Conservation (phyloP, 2,329 filamentous ascomycete species). For the Aureobasidium sp. region DNA sequence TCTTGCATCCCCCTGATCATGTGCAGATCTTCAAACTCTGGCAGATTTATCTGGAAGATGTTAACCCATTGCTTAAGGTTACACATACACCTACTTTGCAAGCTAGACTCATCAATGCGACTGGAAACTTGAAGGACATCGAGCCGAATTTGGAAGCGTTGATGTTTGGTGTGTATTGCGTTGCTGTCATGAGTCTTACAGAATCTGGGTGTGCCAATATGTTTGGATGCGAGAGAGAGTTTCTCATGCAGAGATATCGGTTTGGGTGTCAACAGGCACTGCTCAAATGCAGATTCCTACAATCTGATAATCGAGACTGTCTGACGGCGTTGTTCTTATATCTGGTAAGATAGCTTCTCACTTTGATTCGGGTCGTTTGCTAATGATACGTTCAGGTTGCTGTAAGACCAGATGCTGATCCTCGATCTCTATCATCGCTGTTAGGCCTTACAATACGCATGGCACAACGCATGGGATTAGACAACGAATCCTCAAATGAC, state of each 20-base stretch:
- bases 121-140: constrained; percentile 60
- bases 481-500: constrained; percentile 63
- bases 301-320: constrained; percentile 46
- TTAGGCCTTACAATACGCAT: constrained; percentile 73
- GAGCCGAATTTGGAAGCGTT: constrained; percentile 67
- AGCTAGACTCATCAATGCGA: constrained; percentile 69
- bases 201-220: constrained; percentile 57
- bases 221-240: constrained; percentile 42
- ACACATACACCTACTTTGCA: constrained; percentile 78
- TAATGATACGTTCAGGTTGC: constrained; percentile 50
- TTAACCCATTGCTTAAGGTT: constrained; percentile 77
- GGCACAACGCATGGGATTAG: constrained; percentile 74
- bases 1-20: constrained; percentile 70
- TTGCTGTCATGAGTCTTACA: constrained; percentile 63
- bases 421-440: constrained; percentile 66
- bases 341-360: constrained; percentile 36
- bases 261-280: constrained; percentile 54
- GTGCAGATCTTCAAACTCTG: constrained; percentile 76
- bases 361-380: background rate
- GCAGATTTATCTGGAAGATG: constrained; percentile 78
- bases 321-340: constrained; percentile 62
- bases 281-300: constrained; percentile 46
- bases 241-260: constrained; percentile 47
- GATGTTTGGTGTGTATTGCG: constrained; percentile 71
- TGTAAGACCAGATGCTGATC: constrained; percentile 65